Evolutionary conservation across 1,284 basidiomycete species (phyloP).

Genomic region (Cutaneotrichosporon sp.): DNA sequence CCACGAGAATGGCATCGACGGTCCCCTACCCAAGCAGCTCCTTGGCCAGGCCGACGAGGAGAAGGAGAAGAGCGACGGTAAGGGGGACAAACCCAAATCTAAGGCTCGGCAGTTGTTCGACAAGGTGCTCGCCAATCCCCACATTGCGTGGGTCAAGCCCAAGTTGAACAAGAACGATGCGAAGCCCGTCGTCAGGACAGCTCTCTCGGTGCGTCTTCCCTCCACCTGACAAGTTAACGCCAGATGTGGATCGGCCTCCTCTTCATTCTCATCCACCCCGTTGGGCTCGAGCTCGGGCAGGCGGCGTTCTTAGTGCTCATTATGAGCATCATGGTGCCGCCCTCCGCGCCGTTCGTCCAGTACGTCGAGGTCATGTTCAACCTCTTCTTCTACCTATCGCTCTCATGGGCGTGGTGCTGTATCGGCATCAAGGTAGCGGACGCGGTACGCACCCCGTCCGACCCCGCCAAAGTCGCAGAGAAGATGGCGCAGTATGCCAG

Average conservation of each 20-base stretch:
- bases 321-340: conserved; percentile 48
- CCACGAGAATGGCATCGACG: not conserved
- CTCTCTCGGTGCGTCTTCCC: conserved; percentile 40
- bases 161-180: conserved; percentile 36
- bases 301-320: conserved; percentile 49
- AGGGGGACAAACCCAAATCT: not conserved
- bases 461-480: conserved; percentile 28
- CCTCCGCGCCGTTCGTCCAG: conserved; percentile 44
- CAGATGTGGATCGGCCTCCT: conserved; percentile 51
- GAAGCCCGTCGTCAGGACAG: conserved; percentile 46
- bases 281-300: conserved; percentile 39
- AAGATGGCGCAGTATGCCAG: conserved; percentile 27
- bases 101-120: not conserved
- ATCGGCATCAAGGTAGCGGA: conserved; percentile 14
- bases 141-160: conserved; percentile 43
- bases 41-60: not conserved
- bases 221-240: not conserved
- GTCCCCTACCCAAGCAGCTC: not conserved
- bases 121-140: conserved; percentile 1
- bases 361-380: conserved; percentile 44
- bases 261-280: conserved; percentile 41
- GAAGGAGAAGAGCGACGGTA: conserved; percentile 2
- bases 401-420: conserved; percentile 47
- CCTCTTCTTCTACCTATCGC: conserved; percentile 44
- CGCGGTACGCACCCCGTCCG: conserved; percentile 28